Base-by-base conservation (phyloP, 257 asterid species). In the Penstemon barbatus region DNA sequence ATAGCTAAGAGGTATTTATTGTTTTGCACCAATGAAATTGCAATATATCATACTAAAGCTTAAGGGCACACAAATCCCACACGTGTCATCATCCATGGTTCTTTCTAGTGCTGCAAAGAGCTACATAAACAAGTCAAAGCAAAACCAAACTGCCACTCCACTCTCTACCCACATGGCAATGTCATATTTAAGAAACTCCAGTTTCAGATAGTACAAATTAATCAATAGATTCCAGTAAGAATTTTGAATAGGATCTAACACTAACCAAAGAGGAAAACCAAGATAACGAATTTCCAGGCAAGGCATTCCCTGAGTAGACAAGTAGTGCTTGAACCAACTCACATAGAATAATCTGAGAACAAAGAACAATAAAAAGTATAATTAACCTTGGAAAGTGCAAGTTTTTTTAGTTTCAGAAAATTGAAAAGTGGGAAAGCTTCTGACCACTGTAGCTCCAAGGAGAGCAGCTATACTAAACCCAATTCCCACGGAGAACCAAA, bases 401-500 rank as follows among this genome's bases (percentile, higher is more conserved):
- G n/a, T 37, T 50, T 10, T 19, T 12, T 44, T 51, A 57, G 52
- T 56, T 40, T 43, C 38, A 45, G 15, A 45, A 8, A 5, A 40
- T 40, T 7, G 4, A 18, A 69, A 6, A 4, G 38, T 45, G 38
- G 54, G 12, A 54, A 63, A 63, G 61, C 58, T 39, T 67, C 82
- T 40, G 13, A 87, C 95, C 79, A 82, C 36, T 33, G 85, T 74
- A 62, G 81, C 90, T 75, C 87, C 96, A 63, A 82, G 58, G 61
- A 90, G 72, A 25, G 88, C 76, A 56, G 93, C 79, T 60, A 90
- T 54, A 68, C 89, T 81, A 80, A 92, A 90, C 37, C 96, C 98
- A 45, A 84, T 79, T 45, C 97, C 97, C 70, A 88, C 69, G 15
- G 93, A 77, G 77, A 92, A 92, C 97, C 98, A 90, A 10, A 80